Base-by-base conservation (phyloP, 2,329 filamentous ascomycete genomes). In the Ophidiomyces ophidiicola region DNA sequence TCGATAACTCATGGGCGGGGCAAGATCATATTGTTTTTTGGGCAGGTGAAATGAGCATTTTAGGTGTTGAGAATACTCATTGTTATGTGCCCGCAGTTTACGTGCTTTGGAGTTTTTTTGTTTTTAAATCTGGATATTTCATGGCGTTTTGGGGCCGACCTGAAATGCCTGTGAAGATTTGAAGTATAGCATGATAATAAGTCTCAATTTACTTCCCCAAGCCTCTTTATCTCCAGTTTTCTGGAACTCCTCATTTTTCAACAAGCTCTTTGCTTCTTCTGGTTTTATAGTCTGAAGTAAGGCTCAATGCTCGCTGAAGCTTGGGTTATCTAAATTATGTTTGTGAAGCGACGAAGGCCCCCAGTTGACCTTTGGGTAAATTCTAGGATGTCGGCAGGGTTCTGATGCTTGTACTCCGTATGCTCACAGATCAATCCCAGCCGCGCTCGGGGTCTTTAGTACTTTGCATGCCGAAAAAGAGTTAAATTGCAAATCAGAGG, bases 41-140 rank as follows among this genome's bases (percentile, higher is more conserved):
- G 26, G 12, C 7, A 32, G 15, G 7, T 19, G 30, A 32, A 23
- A 30, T 14, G 25, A 28, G 35, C 35, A 37, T 37, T 37, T 37
- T 11, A 37, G 35, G 35, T 31, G 35, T 36, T 37, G 30, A 14
- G 18, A 31, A 21, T 3, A 37, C n/a, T 4, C 11, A 15, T 23
- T 25, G 24, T 14, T 5, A 11, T 12, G 25, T 5, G 25, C 15
- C n/a, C n/a, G n/a, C n/a, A 24, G n/a, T 20, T 21, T 4, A 15
- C 17, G 11, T 17, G 4, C 6, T 7, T 23, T 3, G 23, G 7
- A n/a, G 4, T 11, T 19, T 11, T 19, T 10, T 26, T 26, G 12
- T 14, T 34, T 10, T 11, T 6, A 6, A 12, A 8, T 5, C n/a
- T 6, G n/a, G 10, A 15, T 32, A 32, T 34, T n/a, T 6, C 24